Percentiles rank a stretch among this genome's conserved stretches.
phyloP scores from a whole-genome alignment of 1,139 yeast species.

The Candida neerlandica region DNA sequence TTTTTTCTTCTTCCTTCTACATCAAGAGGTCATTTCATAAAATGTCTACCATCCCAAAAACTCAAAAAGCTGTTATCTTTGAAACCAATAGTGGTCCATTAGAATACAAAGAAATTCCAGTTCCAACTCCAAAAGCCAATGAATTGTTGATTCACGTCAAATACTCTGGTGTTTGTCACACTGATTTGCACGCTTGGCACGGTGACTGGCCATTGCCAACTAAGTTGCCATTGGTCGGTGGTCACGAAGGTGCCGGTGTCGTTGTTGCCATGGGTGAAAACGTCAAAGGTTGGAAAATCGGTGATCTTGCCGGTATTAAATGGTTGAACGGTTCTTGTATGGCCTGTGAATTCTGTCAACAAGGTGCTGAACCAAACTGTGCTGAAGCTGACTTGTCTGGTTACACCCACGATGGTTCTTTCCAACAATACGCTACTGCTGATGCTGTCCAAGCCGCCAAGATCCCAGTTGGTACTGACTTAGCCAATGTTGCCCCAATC shows the following conservation, averaged over 20 bases:
- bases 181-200: constrained; percentile 79
- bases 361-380: constrained; percentile 68
- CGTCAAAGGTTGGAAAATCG: constrained; percentile 67
- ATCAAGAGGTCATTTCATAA: constrained; percentile 3
- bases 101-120: constrained; percentile 63
- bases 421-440: constrained; percentile 81
- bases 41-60: constrained; percentile 29
- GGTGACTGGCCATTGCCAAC: constrained; percentile 76
- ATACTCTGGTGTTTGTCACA: constrained; percentile 80
- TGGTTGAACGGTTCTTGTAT: constrained; percentile 77
- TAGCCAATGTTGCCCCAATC: constrained; percentile 76
- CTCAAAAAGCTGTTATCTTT: constrained; percentile 43
- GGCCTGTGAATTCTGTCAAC: constrained; percentile 69
- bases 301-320: constrained; percentile 74
- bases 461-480: constrained; percentile 69
- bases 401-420: constrained; percentile 79
- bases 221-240: constrained; percentile 75
- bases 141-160: constrained; percentile 68
- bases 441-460: constrained; percentile 86
- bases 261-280: constrained; percentile 71
- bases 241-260: constrained; percentile 84
- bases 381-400: constrained; percentile 70
- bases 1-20: constrained; percentile 41
- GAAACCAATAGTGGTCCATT: constrained; percentile 47
- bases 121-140: constrained; percentile 68